Base-by-base conservation (phyloP, 202 grass and related monocot genomes). In the Carex arenaria region DNA sequence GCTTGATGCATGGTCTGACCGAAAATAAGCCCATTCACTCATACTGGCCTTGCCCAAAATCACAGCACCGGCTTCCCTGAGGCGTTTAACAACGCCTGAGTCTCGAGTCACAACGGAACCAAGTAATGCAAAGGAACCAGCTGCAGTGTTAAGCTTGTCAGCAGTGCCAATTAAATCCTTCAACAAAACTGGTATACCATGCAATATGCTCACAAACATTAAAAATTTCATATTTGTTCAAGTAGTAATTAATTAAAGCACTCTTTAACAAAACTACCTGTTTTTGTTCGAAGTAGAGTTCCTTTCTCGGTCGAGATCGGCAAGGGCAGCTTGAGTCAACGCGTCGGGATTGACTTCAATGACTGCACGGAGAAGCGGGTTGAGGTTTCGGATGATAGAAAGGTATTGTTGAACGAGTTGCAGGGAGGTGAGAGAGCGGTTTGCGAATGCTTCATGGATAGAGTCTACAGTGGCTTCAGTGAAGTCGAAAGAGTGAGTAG, bases 331-430 rank as follows among this genome's bases (percentile, higher is more conserved):
- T 28, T 79, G 79, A 5, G 0, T 11, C 66, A 90, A 80, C 56
- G 90, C 93, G 51, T 87, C 88, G 0, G 84, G 90, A 79, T 90
- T 90, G 47, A 89, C 86, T 89, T 94, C 93, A 59, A 94, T 89
- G 22, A 92, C 88, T 40, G 93, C 90, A 15, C 20, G 86, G 63
- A 94, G 86, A 10, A 82, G 73, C 0, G 40, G 74, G 68, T 94
- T 92, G 5, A 90, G 80, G 8, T 9, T 20, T 4, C 26, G 4
- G 86, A 92, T 92, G 34, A 14, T 15, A 19, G 49, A 64, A 26
- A 94, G 84, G 88, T 94, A 94, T 45, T 82, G 71, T 42, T 23
- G 10, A n/a, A 90, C 88, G 18, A 94, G 86, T 5, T 49, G 82
- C 28, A 31, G 11, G 0, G 90, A 92, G 47, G 85, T 93, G 65